phyloP scores from a whole-genome alignment of 306 rosid species.

The Sicyos edulis region DNA sequence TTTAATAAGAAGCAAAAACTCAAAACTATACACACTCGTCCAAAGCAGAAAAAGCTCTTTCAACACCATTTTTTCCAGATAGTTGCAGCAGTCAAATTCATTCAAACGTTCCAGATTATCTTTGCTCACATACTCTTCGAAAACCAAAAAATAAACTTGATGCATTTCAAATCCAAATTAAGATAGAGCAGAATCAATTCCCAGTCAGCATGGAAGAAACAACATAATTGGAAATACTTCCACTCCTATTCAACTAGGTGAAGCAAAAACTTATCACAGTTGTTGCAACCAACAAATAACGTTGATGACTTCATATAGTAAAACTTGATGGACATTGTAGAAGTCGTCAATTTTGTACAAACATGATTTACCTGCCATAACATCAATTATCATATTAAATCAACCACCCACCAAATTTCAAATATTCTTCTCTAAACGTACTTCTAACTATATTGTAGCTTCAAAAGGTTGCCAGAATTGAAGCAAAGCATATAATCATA shows the following conservation, averaged over 20 bases:
- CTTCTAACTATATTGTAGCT: background rate
- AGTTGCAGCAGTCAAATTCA: conserved; percentile 12
- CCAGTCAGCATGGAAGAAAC: conserved; percentile 39
- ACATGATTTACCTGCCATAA: conserved; percentile 68
- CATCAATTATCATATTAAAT: background rate
- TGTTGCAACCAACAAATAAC: conserved; percentile 23
- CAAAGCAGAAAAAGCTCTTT: conserved; percentile 1
- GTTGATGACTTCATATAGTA: conserved; percentile 25
- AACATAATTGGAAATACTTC: conserved; percentile 35
- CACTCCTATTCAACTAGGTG: conserved; percentile 45
- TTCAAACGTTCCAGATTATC: conserved; percentile 4
- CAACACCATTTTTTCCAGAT: background rate
- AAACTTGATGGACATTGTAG: conserved; percentile 32
- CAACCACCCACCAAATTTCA: background rate
- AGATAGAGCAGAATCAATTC: conserved; percentile 45
- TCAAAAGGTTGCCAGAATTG: background rate
- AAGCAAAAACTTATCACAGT: conserved; percentile 35
- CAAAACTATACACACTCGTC: background rate
- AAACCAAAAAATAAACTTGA: conserved; percentile 6
- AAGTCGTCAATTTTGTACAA: conserved; percentile 38
- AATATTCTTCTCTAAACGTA: background rate
- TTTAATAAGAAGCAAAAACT: background rate
- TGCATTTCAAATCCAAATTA: conserved; percentile 18
- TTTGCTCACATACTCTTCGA: background rate
- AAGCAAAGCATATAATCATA: too few relatives aligned